Evolutionary conservation across 2,329 filamentous ascomycete genomes (phyloP).

Genomic region (Ilyonectria sp.): DNA sequence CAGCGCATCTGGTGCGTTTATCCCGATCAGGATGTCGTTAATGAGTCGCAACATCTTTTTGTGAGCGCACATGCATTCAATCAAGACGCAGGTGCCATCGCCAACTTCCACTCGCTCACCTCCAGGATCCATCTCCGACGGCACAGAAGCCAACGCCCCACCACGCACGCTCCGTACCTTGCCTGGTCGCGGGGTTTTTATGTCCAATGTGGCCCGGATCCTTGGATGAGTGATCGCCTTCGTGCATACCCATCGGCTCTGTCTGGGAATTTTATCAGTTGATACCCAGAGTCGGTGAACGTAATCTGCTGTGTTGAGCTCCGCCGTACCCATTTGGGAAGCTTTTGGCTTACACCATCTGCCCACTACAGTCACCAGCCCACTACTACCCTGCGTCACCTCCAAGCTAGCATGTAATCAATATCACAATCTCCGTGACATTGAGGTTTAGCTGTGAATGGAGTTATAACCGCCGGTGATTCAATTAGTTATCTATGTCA

Average conservation of each 20-base stretch:
- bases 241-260: not conserved
- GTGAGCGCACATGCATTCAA: slow-evolving; percentile 21
- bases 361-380: not conserved
- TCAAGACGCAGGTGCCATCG: slow-evolving; percentile 13
- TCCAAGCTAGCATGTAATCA: not conserved
- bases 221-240: slow-evolving; percentile 5
- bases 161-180: not conserved
- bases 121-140: not conserved
- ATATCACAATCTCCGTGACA: not conserved
- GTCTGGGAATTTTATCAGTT: not conserved
- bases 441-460: too few relatives aligned
- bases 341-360: not conserved
- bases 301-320: not conserved
- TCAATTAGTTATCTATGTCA: not conserved
- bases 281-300: slow-evolving; percentile 10
- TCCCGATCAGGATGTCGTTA: slow-evolving; percentile 3
- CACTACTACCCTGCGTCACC: not conserved
- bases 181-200: not conserved
- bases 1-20: slow-evolving; percentile 1
- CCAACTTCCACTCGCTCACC: not conserved
- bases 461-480: not conserved
- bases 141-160: not conserved
- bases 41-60: not conserved
- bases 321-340: not conserved
- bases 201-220: slow-evolving; percentile 11